phyloP scores from a whole-genome alignment of 2,329 filamentous ascomycete species.

The Plenodomus tracheiphilus region DNA sequence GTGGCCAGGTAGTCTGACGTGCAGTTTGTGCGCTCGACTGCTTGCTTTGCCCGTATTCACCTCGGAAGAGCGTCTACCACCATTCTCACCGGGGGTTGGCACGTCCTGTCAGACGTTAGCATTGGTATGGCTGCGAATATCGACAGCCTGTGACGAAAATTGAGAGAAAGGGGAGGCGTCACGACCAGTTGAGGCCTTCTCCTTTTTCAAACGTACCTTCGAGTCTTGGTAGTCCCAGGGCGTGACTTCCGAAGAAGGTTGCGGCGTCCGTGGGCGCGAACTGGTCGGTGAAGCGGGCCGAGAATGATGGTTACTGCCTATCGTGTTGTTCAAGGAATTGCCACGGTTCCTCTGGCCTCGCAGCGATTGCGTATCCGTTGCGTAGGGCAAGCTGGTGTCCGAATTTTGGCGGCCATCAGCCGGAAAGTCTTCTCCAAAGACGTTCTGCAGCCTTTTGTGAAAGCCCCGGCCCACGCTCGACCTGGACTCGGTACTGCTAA shows the following conservation, averaged over 20 bases:
- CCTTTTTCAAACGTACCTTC: conserved; percentile 66
- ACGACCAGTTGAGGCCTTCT: not conserved
- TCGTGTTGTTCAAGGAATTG: conserved; percentile 74
- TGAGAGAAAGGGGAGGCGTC: not conserved
- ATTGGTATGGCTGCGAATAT: conserved; percentile 2
- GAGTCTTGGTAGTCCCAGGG: conserved; percentile 95
- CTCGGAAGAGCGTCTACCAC: conserved; percentile 40
- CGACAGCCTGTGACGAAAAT: not conserved
- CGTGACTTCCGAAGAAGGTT: conserved; percentile 89
- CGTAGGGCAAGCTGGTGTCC: conserved; percentile 67
- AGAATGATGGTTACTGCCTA: conserved; percentile 52
- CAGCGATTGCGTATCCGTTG: conserved; percentile 59
- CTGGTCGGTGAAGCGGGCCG: conserved; percentile 71
- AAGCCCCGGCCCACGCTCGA: conserved; percentile 68
- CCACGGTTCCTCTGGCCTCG: conserved; percentile 74
- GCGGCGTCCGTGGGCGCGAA: conserved; percentile 80
- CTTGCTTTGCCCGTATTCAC: conserved; percentile 54
- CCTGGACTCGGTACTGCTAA: conserved; percentile 83
- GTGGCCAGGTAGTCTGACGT: conserved; percentile 64
- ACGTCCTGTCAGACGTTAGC: conserved; percentile 27
- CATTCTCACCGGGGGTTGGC: conserved; percentile 38
- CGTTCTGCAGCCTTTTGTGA: conserved; percentile 81
- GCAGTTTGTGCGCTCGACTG: conserved; percentile 60
- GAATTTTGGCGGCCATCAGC: conserved; percentile 67
- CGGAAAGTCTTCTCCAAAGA: conserved; percentile 89